phyloP scores from a whole-genome alignment of 306 rosid genomes.

The Sophora flavescens region DNA sequence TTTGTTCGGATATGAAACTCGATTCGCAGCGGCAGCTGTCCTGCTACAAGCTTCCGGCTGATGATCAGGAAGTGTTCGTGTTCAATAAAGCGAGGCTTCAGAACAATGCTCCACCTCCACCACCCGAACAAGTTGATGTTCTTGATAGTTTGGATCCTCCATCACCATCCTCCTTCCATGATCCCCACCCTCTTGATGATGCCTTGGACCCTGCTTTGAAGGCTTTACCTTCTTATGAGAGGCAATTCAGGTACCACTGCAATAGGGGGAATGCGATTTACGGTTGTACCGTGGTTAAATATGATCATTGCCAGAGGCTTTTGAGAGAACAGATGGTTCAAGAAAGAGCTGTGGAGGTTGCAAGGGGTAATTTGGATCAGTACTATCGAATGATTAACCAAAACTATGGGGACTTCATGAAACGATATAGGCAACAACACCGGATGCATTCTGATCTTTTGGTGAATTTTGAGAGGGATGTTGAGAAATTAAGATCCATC shows the following conservation, averaged over 20 bases:
- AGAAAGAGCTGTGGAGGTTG: slow-evolving; percentile 91
- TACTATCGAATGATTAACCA: slow-evolving; percentile 76
- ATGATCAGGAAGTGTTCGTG: slow-evolving; percentile 76
- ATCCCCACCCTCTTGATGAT: slow-evolving; percentile 87
- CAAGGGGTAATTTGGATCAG: slow-evolving; percentile 89
- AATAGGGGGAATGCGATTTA: slow-evolving; percentile 71
- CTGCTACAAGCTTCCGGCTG: slow-evolving; percentile 85
- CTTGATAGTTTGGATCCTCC: slow-evolving; percentile 62
- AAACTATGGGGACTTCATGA: slow-evolving; percentile 87
- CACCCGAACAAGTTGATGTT: slow-evolving; percentile 65
- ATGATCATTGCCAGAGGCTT: slow-evolving; percentile 77
- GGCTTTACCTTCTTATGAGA: slow-evolving; percentile 92
- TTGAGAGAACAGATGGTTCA: slow-evolving; percentile 91
- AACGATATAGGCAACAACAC: slow-evolving; percentile 76
- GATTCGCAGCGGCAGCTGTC: slow-evolving; percentile 77
- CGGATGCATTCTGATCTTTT: slow-evolving; percentile 84
- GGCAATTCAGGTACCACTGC: slow-evolving; percentile 85
- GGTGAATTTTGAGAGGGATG: slow-evolving; percentile 77
- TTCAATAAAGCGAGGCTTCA: slow-evolving; percentile 86
- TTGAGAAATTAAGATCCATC: slow-evolving; percentile 73
- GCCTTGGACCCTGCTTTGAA: slow-evolving; percentile 95
- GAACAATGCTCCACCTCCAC: slow-evolving; percentile 64
- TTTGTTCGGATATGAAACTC: slow-evolving; percentile 80
- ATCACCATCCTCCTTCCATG: slow-evolving; percentile 69
- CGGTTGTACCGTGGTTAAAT: slow-evolving; percentile 60